phyloP scores from a whole-genome alignment of 2,329 filamentous ascomycete genomes.

The Aspergillus nomiae region DNA sequence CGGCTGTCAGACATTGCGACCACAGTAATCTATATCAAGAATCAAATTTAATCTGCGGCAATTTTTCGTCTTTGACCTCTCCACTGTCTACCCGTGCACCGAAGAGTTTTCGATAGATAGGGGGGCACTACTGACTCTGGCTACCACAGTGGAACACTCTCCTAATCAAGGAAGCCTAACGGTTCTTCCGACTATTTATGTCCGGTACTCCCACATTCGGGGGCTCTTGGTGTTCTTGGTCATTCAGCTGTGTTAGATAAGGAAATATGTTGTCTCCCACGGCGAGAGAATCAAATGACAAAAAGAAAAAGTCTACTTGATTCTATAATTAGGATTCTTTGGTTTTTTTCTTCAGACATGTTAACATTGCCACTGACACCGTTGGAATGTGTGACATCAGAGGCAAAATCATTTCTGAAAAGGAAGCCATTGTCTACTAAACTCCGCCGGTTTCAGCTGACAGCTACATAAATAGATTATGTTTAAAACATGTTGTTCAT shows the following conservation, averaged over 20 bases:
- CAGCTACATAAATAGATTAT: not conserved
- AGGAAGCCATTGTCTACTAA: not conserved
- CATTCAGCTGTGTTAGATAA: not conserved
- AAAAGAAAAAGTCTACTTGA: not conserved
- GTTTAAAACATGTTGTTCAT: not conserved
- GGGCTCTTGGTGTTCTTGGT: not conserved
- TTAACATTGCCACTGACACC: not conserved
- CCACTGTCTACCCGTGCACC: not conserved
- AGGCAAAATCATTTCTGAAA: not conserved
- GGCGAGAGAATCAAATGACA: not conserved
- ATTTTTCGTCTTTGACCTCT: not conserved
- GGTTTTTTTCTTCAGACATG: not conserved
- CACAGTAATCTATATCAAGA: not conserved
- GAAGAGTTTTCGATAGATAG: not conserved
- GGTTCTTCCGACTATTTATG: not conserved
- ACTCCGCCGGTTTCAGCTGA: not conserved
- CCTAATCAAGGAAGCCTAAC: not conserved
- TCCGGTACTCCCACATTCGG: not conserved
- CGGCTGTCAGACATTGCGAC: not conserved
- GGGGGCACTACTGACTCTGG: not conserved
- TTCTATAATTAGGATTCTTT: not conserved
- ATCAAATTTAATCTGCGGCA: not conserved
- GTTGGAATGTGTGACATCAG: conserved; percentile 2
- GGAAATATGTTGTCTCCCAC: not conserved
- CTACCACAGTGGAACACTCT: not conserved